phyloP scores from a whole-genome alignment of 306 rosid genomes.

The Biancaea sappan region DNA sequence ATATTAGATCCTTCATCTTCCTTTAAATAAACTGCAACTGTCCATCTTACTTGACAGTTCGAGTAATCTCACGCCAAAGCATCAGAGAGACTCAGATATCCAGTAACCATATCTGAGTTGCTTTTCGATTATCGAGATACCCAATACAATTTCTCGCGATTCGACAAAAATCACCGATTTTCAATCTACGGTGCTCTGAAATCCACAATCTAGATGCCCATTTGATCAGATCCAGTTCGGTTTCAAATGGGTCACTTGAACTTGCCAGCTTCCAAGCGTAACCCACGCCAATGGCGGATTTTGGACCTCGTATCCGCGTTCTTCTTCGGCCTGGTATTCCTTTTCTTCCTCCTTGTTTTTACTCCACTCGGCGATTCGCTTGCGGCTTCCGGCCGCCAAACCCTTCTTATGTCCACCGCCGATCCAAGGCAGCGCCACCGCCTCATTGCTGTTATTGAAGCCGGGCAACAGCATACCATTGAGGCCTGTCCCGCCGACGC shows the following conservation, averaged over 20 bases:
- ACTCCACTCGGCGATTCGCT: constrained; percentile 80
- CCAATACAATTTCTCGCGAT: neutral
- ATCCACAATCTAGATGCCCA: constrained; percentile 30
- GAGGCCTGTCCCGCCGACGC: constrained; percentile 66
- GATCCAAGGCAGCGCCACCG: constrained; percentile 77
- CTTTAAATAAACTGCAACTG: neutral
- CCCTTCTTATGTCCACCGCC: constrained; percentile 60
- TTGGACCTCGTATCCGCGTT: constrained; percentile 63
- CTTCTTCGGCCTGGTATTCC: constrained; percentile 63
- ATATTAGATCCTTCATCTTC: constrained; percentile 10
- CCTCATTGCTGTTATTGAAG: constrained; percentile 58
- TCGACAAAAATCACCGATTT: neutral
- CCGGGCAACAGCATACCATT: constrained; percentile 47
- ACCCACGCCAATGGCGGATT: constrained; percentile 75
- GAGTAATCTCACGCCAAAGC: neutral
- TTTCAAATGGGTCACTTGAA: constrained; percentile 71
- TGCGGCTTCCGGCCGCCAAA: constrained; percentile 84
- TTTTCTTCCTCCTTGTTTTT: constrained; percentile 74
- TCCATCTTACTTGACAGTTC: neutral
- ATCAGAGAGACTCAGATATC: neutral
- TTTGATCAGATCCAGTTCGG: constrained; percentile 50
- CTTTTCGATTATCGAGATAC: neutral
- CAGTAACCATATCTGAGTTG: neutral
- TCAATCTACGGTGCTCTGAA: neutral
- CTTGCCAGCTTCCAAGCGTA: constrained; percentile 71